Conservation (phyloP, 2,329 filamentous ascomycete genomes). For the Fusarium ramigenum region DNA sequence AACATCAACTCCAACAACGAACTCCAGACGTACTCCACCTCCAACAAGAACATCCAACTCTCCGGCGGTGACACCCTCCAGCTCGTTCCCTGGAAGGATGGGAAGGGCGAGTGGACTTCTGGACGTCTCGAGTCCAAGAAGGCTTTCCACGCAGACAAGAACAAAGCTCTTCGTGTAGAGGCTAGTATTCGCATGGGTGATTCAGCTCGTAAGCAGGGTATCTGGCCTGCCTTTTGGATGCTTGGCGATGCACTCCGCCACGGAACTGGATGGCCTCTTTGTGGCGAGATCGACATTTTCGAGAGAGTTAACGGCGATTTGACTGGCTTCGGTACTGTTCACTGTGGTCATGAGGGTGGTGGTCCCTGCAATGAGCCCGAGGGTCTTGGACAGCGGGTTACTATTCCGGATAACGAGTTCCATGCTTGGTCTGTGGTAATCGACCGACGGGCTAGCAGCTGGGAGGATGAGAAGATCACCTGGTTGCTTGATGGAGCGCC, state of each 20-base stretch:
- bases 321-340: constrained; percentile 58
- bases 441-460: constrained; percentile 55
- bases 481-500: constrained; percentile 58
- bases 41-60: constrained; percentile 58
- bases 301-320: constrained; percentile 59
- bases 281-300: constrained; percentile 62
- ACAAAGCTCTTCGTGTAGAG: constrained; percentile 55
- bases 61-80: constrained; percentile 62
- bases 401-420: constrained; percentile 57
- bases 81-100: constrained; percentile 56
- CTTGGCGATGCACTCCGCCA: constrained; percentile 58
- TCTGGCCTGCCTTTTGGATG: constrained; percentile 65
- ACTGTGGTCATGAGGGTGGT: constrained; percentile 56
- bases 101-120: constrained; percentile 57
- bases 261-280: constrained; percentile 58
- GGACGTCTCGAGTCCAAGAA: constrained; percentile 59
- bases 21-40: constrained; percentile 57
- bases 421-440: constrained; percentile 60
- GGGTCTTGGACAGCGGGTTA: constrained; percentile 50
- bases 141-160: constrained; percentile 55
- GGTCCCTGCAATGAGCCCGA: constrained; percentile 59
- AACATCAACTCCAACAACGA: constrained; percentile 60
- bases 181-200: constrained; percentile 57
- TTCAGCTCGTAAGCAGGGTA: constrained; percentile 54
- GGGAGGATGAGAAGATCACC: constrained; percentile 58